Evolutionary conservation across 352 stramenopile genomes (phyloP).

Genomic region (Pythium rhizo-oryzae): DNA sequence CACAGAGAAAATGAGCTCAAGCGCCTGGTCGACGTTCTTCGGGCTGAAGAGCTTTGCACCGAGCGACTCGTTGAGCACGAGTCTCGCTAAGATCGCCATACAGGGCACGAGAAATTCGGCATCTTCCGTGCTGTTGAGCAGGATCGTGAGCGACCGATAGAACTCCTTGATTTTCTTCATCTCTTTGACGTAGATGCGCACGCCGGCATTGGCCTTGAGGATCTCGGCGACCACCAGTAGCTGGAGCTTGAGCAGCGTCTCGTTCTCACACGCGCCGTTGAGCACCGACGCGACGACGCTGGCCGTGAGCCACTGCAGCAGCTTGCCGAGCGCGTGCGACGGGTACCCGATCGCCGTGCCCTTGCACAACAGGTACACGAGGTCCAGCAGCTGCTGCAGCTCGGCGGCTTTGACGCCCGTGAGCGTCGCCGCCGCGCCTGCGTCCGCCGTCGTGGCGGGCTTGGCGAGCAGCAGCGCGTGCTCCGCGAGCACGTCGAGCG

Average conservation of each 20-base stretch:
- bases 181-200: conserved; percentile 79
- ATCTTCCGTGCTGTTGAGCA: conserved; percentile 83
- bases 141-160: conserved; percentile 74
- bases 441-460: conserved; percentile 8
- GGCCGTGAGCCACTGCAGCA: conserved; percentile 66
- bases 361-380: conserved; percentile 58
- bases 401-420: conserved; percentile 8
- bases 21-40: conserved; percentile 79
- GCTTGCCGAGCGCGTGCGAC: conserved; percentile 64
- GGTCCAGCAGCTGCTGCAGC: conserved; percentile 55
- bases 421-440: conserved; percentile 13
- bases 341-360: conserved; percentile 68
- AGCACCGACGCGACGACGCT: conserved; percentile 48
- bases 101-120: conserved; percentile 72
- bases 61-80: conserved; percentile 73
- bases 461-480: conserved; percentile 31
- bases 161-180: conserved; percentile 82
- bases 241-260: conserved; percentile 64
- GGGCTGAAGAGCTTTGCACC: conserved; percentile 79
- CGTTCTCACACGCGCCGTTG: conserved; percentile 44
- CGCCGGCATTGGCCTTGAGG: conserved; percentile 69
- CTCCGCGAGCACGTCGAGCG: conserved; percentile 65
- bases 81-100: conserved; percentile 74
- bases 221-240: conserved; percentile 69
- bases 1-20: conserved; percentile 75